Conservation (phyloP, 2,329 filamentous ascomycete genomes). For the Metarhizium guizhouense region DNA sequence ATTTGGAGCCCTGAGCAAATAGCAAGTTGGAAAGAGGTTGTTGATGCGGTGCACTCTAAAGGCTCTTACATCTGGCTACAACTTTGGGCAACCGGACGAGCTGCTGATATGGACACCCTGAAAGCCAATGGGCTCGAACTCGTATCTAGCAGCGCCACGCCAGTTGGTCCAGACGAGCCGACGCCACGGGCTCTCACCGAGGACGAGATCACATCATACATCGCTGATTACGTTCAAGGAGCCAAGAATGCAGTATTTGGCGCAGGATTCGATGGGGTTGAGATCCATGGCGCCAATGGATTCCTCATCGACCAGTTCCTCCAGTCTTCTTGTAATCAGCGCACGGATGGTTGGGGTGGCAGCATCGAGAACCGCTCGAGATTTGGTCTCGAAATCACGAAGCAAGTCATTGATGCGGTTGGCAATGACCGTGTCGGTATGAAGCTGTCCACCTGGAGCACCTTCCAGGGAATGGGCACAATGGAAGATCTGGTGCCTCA, state of each 20-base stretch:
- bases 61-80: neutral
- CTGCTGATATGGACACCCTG: neutral
- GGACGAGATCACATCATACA: conserved; percentile 55
- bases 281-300: conserved; percentile 48
- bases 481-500: neutral
- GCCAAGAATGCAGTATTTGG: conserved; percentile 44
- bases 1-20: neutral
- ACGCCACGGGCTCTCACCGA: conserved; percentile 37
- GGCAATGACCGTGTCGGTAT: conserved; percentile 33
- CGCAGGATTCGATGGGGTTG: conserved; percentile 62
- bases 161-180: neutral
- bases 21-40: neutral
- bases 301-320: conserved; percentile 59
- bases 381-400: conserved; percentile 39
- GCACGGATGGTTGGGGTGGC: conserved; percentile 47
- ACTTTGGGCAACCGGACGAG: neutral
- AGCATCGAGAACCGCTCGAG: conserved; percentile 43
- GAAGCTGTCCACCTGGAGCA: neutral
- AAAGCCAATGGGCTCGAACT: neutral
- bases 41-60: neutral
- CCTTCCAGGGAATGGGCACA: neutral
- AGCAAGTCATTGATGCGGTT: conserved; percentile 29
- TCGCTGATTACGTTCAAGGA: conserved; percentile 49
- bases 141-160: neutral
- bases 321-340: conserved; percentile 35